A percentile compares a stretch with the other conserved stretches of the same genome.
Conservation (phyloP, 2,329 filamentous ascomycete genomes). For the Cryphonectria naterciae region DNA sequence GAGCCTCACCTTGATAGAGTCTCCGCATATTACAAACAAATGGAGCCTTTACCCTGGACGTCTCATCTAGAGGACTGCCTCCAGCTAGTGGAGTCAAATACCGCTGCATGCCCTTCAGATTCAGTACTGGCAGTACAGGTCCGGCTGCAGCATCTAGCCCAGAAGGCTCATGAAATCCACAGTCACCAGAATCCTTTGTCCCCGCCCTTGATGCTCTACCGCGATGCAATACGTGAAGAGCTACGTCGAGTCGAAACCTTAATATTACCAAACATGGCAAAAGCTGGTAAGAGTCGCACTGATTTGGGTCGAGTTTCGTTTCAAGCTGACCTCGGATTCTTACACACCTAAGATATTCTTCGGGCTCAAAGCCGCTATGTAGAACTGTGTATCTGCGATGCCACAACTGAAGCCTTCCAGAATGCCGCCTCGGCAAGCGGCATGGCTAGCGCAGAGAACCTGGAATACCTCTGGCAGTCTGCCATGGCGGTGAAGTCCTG, state of each 20-base stretch:
- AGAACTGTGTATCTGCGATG: not conserved
- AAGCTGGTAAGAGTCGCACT: not conserved
- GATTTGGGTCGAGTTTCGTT: not conserved
- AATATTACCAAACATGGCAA: not conserved
- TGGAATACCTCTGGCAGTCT: not conserved
- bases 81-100: not conserved
- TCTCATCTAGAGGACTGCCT: not conserved
- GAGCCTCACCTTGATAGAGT: not conserved
- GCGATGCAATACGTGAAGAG: not conserved
- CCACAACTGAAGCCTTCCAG: not conserved
- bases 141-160: not conserved
- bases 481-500: not conserved
- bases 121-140: not conserved
- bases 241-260: not conserved
- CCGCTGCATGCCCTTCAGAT: not conserved
- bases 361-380: not conserved
- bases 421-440: not conserved
- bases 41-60: not conserved
- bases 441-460: not conserved
- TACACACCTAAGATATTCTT: not conserved
- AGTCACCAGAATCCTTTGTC: not conserved
- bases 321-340: not conserved
- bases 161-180: not conserved
- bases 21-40: not conserved
- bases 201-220: not conserved